These are phyloP conservation scores for Passiflora organensis DNA, from an alignment of 345 rosid species.

Conservation along the genomic window DNA sequence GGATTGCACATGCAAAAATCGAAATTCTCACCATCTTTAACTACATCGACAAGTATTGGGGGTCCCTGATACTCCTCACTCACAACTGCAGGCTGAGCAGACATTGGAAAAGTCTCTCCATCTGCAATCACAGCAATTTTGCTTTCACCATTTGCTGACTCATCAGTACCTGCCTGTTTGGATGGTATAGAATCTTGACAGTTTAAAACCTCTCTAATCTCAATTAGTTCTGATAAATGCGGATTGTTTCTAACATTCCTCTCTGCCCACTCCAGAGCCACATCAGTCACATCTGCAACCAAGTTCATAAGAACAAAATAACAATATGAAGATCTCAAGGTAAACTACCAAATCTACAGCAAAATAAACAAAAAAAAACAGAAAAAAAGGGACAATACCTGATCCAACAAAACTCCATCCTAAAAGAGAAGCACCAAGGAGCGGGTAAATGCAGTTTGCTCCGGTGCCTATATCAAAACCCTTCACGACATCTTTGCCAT, in stretches of 20 bases:
- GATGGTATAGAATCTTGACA: constrained; percentile 11
- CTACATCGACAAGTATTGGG: constrained; percentile 57
- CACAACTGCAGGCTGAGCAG: constrained; percentile 18
- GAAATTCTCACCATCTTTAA: constrained; percentile 61
- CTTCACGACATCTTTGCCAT: constrained; percentile 32
- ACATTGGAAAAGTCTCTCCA: constrained; percentile 6
- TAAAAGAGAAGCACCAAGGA: constrained; percentile 78
- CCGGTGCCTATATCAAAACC: constrained; percentile 96
- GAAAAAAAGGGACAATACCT: constrained; percentile 35
- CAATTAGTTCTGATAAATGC: constrained; percentile 53
- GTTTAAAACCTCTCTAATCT: constrained; percentile 54
- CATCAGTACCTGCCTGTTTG: constrained; percentile 16
- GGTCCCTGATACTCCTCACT: constrained; percentile 36
- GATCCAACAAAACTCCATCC: constrained; percentile 83
- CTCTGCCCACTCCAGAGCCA: constrained; percentile 90
- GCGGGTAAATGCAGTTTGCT: constrained; percentile 92
- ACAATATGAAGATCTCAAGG: not conserved
- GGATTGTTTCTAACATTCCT: constrained; percentile 68
- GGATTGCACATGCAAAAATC: constrained; percentile 98
- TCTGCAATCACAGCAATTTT: constrained; percentile 8
- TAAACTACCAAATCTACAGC: too few relatives aligned
- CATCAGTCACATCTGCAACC: constrained; percentile 64
- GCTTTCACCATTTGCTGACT: constrained; percentile 20
- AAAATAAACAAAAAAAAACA: not conserved
- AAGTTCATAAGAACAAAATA: constrained; percentile 17